Evolutionary conservation across 768 basidiomycete species (phyloP).

Genomic region (Mycena rosella): DNA sequence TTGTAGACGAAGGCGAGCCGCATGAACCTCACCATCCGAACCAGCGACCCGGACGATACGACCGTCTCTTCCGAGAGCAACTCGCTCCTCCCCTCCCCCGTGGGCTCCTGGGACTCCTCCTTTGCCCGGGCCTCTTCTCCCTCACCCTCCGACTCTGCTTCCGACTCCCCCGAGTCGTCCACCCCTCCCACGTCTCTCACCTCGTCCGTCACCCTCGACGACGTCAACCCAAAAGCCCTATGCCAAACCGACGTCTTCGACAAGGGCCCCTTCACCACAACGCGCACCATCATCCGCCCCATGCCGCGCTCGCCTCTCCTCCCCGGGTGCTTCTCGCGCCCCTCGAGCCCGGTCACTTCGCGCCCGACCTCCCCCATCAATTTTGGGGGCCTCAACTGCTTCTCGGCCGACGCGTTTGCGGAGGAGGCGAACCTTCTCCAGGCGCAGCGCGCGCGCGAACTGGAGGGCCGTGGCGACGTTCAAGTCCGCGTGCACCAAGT

Average conservation of each 20-base stretch:
- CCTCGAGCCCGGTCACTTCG: constrained; percentile 41
- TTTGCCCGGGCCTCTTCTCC: constrained; percentile 7
- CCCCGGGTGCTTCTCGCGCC: constrained; percentile 43
- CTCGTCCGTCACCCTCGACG: constrained; percentile 17
- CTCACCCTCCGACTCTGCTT: constrained; percentile 5
- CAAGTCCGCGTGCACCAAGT: constrained; percentile 34
- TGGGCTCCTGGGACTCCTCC: constrained; percentile 19
- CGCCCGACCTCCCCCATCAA: constrained; percentile 41
- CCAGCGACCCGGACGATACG: background rate
- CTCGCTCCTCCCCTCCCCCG: background rate
- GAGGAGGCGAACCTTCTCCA: constrained; percentile 45
- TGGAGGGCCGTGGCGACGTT: constrained; percentile 27
- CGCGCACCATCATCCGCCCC: constrained; percentile 55
- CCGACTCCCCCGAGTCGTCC: constrained; percentile 8
- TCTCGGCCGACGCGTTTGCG: constrained; percentile 48
- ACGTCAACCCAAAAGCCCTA: background rate
- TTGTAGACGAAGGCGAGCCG: background rate
- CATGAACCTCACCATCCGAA: constrained; percentile 23
- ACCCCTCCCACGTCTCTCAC: constrained; percentile 17
- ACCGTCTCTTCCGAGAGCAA: background rate
- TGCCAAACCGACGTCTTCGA: constrained; percentile 40
- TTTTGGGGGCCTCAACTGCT: constrained; percentile 48
- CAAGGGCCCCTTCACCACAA: constrained; percentile 48
- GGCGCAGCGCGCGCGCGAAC: constrained; percentile 37
- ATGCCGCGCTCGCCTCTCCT: constrained; percentile 40